These are phyloP conservation scores for Lunularia cruciata DNA, from an alignment of 225 moss, liverwort and hornwort species.

Conservation along the genomic window DNA sequence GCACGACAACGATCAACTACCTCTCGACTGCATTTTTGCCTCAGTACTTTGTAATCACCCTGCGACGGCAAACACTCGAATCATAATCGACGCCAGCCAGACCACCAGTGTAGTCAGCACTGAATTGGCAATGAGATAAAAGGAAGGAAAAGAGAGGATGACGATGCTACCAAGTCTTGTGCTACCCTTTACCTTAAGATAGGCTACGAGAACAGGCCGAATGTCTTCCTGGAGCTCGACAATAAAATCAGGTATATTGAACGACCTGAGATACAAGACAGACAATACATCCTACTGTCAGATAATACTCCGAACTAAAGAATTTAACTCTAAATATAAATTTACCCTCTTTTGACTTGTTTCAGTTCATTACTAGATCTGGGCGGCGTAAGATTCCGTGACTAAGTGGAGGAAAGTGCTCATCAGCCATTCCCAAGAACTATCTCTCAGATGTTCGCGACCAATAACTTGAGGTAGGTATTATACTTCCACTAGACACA, in stretches of 20 bases:
- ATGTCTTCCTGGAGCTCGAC: constrained; percentile 81
- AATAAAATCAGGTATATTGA: constrained; percentile 84
- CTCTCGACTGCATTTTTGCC: constrained; percentile 84
- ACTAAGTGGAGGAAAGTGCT: not conserved
- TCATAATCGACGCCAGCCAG: not conserved
- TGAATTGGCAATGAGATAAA: too few species aligned
- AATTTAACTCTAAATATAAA: too few species aligned
- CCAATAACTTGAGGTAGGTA: too few species aligned
- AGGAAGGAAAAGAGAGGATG: not conserved
- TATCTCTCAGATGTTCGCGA: too few species aligned
- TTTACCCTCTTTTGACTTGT: too few species aligned
- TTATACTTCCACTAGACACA: too few species aligned
- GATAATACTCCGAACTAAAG: too few species aligned
- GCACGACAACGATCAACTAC: constrained; percentile 91
- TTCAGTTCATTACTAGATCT: too few species aligned
- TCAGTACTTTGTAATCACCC: constrained; percentile 79
- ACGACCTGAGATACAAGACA: constrained; percentile 62
- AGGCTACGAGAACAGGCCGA: constrained; percentile 84
- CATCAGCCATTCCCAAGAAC: too few species aligned
- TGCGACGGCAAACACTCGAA: constrained; percentile 14
- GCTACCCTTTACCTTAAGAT: constrained; percentile 63
- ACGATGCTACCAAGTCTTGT: not conserved
- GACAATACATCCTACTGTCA: too few species aligned
- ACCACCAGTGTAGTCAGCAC: too few species aligned
- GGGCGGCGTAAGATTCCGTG: too few species aligned